Conservation (phyloP, 345 rosid genomes). For the Eucalyptus decipiens region DNA sequence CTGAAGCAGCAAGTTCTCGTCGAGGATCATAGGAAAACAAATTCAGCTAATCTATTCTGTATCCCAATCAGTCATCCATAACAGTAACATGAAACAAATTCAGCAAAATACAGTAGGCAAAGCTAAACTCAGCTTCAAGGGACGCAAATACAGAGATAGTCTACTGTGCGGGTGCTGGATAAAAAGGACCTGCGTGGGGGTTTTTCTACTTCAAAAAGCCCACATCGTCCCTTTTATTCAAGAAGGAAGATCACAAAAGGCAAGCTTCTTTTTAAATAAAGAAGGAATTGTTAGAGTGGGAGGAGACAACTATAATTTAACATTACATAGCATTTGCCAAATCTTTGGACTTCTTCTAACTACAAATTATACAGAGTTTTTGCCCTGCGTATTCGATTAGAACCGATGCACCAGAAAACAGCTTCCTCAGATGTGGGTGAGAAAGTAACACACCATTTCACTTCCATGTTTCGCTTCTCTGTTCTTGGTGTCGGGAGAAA, state of each 20-base stretch:
- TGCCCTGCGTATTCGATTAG: slow-evolving; percentile 13
- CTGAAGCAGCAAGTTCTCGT: neutral
- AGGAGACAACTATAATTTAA: slow-evolving; percentile 16
- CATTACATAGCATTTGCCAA: neutral
- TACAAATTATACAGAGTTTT: neutral
- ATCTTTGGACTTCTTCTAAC: neutral
- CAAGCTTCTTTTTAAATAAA: neutral
- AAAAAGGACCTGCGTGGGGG: neutral
- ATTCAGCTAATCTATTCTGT: neutral
- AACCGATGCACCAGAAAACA: slow-evolving; percentile 4
- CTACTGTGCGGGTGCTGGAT: neutral
- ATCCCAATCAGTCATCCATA: neutral
- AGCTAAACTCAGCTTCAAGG: neutral
- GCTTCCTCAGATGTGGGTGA: neutral
- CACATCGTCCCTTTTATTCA: neutral
- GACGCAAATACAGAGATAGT: neutral
- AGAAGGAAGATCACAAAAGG: neutral
- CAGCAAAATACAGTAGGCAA: neutral
- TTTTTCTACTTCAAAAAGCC: neutral
- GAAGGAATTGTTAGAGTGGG: neutral
- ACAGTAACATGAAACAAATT: neutral
- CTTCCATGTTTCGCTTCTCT: neutral
- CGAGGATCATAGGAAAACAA: neutral
- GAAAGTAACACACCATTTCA: neutral
- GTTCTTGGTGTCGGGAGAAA: slow-evolving; percentile 3